Evolutionary conservation across 2,329 filamentous ascomycete genomes (phyloP).

Genomic region (Emmonsia crescens): DNA sequence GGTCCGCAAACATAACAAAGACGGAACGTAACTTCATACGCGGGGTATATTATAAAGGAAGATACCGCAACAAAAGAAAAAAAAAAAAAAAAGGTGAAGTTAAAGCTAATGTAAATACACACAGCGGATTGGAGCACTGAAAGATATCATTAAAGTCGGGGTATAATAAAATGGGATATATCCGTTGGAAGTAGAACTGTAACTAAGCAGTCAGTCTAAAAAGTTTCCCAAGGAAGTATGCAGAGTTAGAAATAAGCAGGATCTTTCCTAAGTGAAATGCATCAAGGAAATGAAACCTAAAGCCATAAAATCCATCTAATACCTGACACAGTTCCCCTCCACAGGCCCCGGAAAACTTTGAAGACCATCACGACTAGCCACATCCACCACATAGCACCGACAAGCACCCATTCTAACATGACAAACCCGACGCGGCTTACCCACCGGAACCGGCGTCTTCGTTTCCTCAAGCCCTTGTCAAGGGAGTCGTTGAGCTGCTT

Average conservation of each 20-base stretch:
- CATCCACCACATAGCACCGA: constrained; percentile 87
- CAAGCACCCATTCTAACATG: constrained; percentile 73
- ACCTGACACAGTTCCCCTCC: constrained; percentile 48
- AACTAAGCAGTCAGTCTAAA: background rate
- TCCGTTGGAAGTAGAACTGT: background rate
- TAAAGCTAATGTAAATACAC: background rate
- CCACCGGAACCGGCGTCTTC: constrained; percentile 65
- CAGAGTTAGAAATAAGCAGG: background rate
- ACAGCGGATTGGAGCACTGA: background rate
- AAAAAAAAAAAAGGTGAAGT: background rate
- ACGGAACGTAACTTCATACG: background rate
- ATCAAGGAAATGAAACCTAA: constrained; percentile 26
- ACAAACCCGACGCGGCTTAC: constrained; percentile 67
- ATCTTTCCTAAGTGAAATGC: background rate
- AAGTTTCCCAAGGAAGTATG: background rate
- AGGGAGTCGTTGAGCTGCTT: constrained; percentile 73
- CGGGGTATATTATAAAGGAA: background rate
- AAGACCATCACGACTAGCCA: constrained; percentile 80
- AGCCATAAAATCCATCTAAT: constrained; percentile 81
- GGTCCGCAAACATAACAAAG: background rate
- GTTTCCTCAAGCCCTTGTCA: constrained; percentile 55
- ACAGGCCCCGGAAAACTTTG: constrained; percentile 52
- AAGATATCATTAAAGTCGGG: background rate
- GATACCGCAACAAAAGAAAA: background rate
- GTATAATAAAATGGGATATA: background rate